Base-by-base conservation (phyloP, 225 moss, liverwort and hornwort species). In the Takakia lepidozioides region DNA sequence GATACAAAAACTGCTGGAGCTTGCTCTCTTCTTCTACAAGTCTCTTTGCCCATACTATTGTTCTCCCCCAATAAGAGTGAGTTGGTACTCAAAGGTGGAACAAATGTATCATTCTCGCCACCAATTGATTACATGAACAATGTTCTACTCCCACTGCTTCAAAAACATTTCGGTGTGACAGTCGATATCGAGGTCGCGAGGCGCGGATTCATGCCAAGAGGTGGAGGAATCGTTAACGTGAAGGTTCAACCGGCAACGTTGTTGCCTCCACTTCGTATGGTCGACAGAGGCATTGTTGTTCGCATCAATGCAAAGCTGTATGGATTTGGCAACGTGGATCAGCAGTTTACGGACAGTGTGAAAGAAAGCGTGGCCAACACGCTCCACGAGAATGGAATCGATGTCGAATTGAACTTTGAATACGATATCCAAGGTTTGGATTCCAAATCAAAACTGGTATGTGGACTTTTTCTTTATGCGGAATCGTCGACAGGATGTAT, bases 401-500 rank as follows among this genome's bases (percentile, higher is more conserved):
- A 48, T 68, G 40, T 48, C 38, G 28, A 61, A 47, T 22, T 59
- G 60, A 43, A 41, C 1, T 51, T 76, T 55, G 29, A 56, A 51
- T 43, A 52, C 25, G 47, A 80, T 49, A 53, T 43, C 3, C 21
- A 69, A 30, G 50, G 64, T 25, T 28, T 32, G 58, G 76, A 63
- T 54, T 66, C 43, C 3, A 51, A 66, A 14, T 0, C 3, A 5
- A 19, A 39, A n/a, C 43, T 66, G 14, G 56, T 52, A 1, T 73
- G 76, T 49, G 68, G 80, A 17, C 55, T 76, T 43, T 56, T 87
- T 21, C 48, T 83, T 5, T 80, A 71, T 50, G 87, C 71, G 1
- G 71, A 80, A 43, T 83, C 76, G 1, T 61, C 68, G 27, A 59
- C 47, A 16, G 83, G 80, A 43, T 83, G 87, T 48, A 59, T 87